Evolutionary conservation across 495 filamentous ascomycete species (phyloP), one percentile per base, ranked within the genome.

Genomic region (Penicillium soppii): DNA sequence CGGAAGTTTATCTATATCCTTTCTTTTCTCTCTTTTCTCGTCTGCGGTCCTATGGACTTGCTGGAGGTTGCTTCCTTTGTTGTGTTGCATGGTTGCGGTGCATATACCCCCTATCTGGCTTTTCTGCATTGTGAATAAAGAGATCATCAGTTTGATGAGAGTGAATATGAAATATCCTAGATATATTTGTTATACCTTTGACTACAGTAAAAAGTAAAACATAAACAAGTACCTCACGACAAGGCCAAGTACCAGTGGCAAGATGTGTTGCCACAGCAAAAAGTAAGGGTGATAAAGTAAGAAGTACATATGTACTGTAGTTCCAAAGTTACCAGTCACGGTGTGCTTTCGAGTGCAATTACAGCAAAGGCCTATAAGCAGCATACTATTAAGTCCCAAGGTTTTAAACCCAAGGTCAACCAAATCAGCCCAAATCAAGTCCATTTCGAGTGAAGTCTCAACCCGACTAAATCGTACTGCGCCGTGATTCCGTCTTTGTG

Each of bases 51-150:
- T 32, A 0, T 1, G 25, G 46, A 49, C 45, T 41, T 58, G 59
- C 39, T 56, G 45, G 56, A 52, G 56, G 58, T 50, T 54, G 53
- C 53, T 61, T 66, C 63, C 60, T 59, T 63, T 61, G 55, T 50
- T 35, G 33, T 51, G 45, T 67, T 73, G 61, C 66, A 70, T 71
- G 60, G 62, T 56, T 67, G 57, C 58, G 63, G 64, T 65, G 65
- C 60, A 61, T 56, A 72, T 72, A 70, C 69, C 69, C 65, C 64
- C 61, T 62, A 48, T 59, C 53, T 72, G 53, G 52, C 61, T 67
- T 72, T 65, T 59, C 51, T 65, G 59, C 54, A 61, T 63, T 66
- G 57, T 69, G 66, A 57, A 61, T 61, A 59, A 49, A 58, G 48
- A 49, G 51, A 41, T 49, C 36, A 49, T 49, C 47, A 19, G 37